Base-by-base conservation (phyloP, 73 alveolate genomes). In the Tetrahymena borealis region DNA sequence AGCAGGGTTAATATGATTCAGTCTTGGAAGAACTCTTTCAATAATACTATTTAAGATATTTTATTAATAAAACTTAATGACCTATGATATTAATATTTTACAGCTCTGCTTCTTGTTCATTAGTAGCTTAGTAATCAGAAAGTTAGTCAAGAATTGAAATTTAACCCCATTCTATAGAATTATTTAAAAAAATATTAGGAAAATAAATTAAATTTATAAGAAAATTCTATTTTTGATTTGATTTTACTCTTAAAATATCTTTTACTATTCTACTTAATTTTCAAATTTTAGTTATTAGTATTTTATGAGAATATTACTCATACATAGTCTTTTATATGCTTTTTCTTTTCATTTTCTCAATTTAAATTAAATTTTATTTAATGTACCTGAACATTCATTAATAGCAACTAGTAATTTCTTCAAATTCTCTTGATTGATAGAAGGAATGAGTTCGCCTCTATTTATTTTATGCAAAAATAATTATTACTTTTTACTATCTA, bases 91-190 rank as follows among this genome's bases (percentile, higher is more conserved):
- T 9, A 60, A 60, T 24, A 9, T 60, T 20, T 2, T 60, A 60
- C 85, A 96, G 96, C 79, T 95, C 96, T 12, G 96, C 93, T 91
- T 96, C 93, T 90, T 93, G 95, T 33, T 95, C 93, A 39, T 96
- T 93, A n/a, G 39, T 41, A 4, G 96, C 96, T 77, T 95, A 91
- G 94, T 96, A 97, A 41, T 93, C 91, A 90, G 98, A 98, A 39
- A 98, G 94, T 90, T 92, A 96, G 91, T 98, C 99, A 39, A 98
- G 91, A 91, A 98, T 98, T 90, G 96, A 98, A 39, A 96, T 96
- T 90, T 96, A 97, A 28, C 99, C 99, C 99, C 99, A 98, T 94
- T 98, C 99, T 90, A 91, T 91, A 11, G 1, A 42, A 9, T 39
- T 9, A 12, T 9, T 39, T n/a, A 42, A 42, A 42, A 24, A 9